Conservation (phyloP, 208 protist species). For the Trichomonas tenax region DNA sequence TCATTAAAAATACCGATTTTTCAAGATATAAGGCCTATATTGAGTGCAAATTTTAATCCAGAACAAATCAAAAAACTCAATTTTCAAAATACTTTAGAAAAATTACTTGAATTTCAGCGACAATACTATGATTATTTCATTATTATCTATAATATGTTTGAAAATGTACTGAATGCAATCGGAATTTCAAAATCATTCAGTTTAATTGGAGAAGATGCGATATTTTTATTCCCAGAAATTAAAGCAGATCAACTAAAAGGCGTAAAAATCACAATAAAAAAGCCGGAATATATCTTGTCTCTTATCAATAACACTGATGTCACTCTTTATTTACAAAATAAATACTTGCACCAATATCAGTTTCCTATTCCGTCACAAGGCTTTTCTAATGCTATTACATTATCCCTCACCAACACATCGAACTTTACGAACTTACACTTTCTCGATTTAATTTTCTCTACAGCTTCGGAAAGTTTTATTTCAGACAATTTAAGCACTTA, state of each 20-base stretch:
- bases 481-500: not conserved
- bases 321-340: not conserved
- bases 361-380: not conserved
- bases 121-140: not conserved
- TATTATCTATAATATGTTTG: not conserved
- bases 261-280: not conserved
- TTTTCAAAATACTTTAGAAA: not conserved
- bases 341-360: not conserved
- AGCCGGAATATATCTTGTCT: not conserved
- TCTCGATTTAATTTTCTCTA: not conserved
- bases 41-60: not conserved
- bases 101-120: not conserved
- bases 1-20: not conserved
- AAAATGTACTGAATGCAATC: not conserved
- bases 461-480: not conserved
- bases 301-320: not conserved
- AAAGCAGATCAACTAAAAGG: not conserved
- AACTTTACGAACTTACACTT: not conserved
- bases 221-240: not conserved
- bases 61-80: not conserved
- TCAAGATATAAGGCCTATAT: not conserved
- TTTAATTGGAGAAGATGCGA: not conserved
- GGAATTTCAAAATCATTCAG: not conserved
- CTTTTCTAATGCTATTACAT: not conserved
- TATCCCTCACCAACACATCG: not conserved